Conservation (phyloP, 2,329 filamentous ascomycete species). For the Thielaviopsis populi region DNA sequence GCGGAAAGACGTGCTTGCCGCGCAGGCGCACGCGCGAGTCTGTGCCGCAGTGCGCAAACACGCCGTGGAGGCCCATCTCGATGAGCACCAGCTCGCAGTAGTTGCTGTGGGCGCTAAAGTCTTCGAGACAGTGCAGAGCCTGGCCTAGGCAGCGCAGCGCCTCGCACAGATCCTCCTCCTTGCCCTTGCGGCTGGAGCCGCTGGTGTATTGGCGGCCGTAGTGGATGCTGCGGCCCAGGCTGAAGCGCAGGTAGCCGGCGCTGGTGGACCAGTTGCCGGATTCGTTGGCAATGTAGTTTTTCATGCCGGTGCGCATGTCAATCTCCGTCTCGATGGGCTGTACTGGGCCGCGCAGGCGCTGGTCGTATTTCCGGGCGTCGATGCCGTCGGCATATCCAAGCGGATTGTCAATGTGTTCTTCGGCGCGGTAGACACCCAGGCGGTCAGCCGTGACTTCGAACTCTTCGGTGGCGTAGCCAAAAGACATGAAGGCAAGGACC, state of each 20-base stretch:
- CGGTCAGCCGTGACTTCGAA: conserved; percentile 67
- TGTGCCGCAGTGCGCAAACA: conserved; percentile 61
- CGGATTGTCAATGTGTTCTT: conserved; percentile 57
- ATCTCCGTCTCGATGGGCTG: conserved; percentile 55
- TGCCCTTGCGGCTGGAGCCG: conserved; percentile 41
- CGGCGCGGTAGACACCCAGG: conserved; percentile 61
- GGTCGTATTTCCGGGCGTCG: conserved; percentile 72
- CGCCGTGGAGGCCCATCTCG: conserved; percentile 51
- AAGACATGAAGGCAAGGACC: conserved; percentile 58
- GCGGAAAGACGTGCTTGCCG: conserved; percentile 49
- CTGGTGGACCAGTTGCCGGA: conserved; percentile 78
- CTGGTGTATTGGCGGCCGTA: conserved; percentile 61
- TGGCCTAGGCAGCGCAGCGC: conserved; percentile 63
- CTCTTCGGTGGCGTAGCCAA: conserved; percentile 58
- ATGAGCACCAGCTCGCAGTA: conserved; percentile 65
- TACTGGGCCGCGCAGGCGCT: conserved; percentile 67
- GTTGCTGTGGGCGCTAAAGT: conserved; percentile 70
- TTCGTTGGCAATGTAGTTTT: conserved; percentile 97
- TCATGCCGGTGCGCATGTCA: conserved; percentile 77
- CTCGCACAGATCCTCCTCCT: conserved; percentile 65
- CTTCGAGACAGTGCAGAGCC: conserved; percentile 61
- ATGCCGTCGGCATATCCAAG: conserved; percentile 61
- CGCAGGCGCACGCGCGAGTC: conserved; percentile 49
- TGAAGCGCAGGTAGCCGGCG: conserved; percentile 66
- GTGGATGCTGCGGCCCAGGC: conserved; percentile 59